phyloP scores from a whole-genome alignment of 805 yeast genomes.

The Tetrapisispora arboricola region DNA sequence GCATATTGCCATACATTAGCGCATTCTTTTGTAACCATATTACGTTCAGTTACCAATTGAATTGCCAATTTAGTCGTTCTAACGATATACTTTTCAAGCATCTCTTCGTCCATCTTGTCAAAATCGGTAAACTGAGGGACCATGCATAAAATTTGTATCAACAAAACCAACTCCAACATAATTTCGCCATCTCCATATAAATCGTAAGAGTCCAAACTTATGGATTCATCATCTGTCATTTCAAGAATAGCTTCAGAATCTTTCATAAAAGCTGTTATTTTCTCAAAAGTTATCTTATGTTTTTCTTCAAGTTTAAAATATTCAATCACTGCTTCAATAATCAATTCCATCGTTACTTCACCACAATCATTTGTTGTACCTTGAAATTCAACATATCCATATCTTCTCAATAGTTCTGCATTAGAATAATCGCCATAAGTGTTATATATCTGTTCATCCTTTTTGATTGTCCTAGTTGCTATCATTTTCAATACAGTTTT shows the following conservation, averaged over 20 bases:
- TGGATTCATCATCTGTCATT: constrained; percentile 29
- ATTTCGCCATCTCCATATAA: constrained; percentile 48
- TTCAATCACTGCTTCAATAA: constrained; percentile 26
- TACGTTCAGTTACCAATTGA: constrained; percentile 44
- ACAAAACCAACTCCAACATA: constrained; percentile 44
- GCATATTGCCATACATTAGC: constrained; percentile 21
- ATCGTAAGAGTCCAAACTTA: constrained; percentile 52
- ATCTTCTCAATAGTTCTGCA: constrained; percentile 78
- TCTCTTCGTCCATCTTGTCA: constrained; percentile 10
- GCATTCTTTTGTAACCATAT: constrained; percentile 35
- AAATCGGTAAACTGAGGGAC: constrained; percentile 27
- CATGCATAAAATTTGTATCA: constrained; percentile 42
- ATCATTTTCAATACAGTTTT: constrained; percentile 53
- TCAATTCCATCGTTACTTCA: constrained; percentile 44
- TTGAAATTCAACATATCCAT: constrained; percentile 75
- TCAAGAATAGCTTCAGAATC: constrained; percentile 28
- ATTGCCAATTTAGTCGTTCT: constrained; percentile 50
- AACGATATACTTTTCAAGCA: constrained; percentile 30
- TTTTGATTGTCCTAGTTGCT: constrained; percentile 47
- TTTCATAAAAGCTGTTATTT: constrained; percentile 26
- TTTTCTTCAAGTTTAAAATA: constrained; percentile 17
- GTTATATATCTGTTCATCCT: constrained; percentile 72
- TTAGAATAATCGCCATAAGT: constrained; percentile 88
- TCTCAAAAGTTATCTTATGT: constrained; percentile 24
- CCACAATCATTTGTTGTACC: constrained; percentile 75